Evolutionary conservation across 495 filamentous ascomycete species (phyloP), one percentile per base, ranked within the genome.

Genomic region (Stereocaulon alpinum): DNA sequence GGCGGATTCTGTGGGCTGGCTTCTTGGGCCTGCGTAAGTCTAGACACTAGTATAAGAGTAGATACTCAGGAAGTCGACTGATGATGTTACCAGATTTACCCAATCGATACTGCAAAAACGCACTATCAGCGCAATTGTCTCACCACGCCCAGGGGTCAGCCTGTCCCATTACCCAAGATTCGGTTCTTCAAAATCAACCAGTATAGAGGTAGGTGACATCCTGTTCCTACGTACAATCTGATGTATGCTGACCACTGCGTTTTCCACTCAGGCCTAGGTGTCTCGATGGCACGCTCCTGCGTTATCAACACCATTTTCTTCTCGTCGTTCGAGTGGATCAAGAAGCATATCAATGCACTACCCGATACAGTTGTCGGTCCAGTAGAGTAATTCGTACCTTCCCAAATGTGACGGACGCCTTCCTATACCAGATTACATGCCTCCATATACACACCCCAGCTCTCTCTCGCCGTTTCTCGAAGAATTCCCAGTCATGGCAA

Each of bases 71-170:
- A 45, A 29, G 15, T 42, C 29, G 29, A 40, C 40, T 55, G 32
- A 60, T 20, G 41, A 62, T 59, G 3, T 64, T 54, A 4, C n/a
- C 59, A 81, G 80, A 83, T 80, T 47, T 78, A 91, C 69, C 88
- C 88, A 11, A 84, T 93, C 64, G 88, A 93, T 70, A 86, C 86
- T 7, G 87, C 86, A 10, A 93, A 93, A 71, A 86, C 81, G 62
- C 85, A 86, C 58, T 93, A 90, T 69, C 88, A 93, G 67, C 79
- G 86, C 22, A 88, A 90, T 64, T 83, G 87, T 48, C 76, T 93
- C 37, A 83, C 85, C 57, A 82, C 82, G 66, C 76, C 80, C 30
- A 80, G 79, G 18, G 79, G 82, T 43, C 78, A 77, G 56, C 77
- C 80, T 20, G 73, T 80, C 34, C 75, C 75, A 30, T 73, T 74